Evolutionary conservation across 306 rosid genomes (phyloP), one percentile per base, ranked within the genome.

Genomic region (Inga leiocalycina): DNA sequence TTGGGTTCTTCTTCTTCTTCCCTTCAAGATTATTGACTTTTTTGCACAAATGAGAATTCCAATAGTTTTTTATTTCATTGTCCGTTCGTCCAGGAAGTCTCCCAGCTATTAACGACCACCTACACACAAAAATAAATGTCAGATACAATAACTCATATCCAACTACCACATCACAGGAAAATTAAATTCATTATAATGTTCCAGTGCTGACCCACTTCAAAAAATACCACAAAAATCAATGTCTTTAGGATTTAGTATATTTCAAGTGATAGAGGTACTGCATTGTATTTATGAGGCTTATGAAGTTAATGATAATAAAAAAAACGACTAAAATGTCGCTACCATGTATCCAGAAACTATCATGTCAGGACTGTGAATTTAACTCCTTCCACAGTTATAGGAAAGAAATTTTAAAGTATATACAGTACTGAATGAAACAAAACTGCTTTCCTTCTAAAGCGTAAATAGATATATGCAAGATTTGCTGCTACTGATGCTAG

Each of bases 81-180:
- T 91, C 93, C 48, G 95, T 91, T 86, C 93, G 86, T 4, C 95
- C 95, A 0, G 95, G 95, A 76, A 91, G 91, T 56, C 95, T 83
- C 32, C 95, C 95, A 3, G 95, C 95, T n/a, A 91, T 91, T 83
- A 91, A 76, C 1, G 95, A 89, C 95, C 95, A 91, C 85, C 95
- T 91, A 51, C 24, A 84, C 82, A 86, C 34, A 61, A 51, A 67
- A 37, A 20, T 13, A 10, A 41, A 43, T 46, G 1, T 30, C 27
- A 56, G 7, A 7, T 15, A 54, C 74, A 8, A 64, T 15, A 76
- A 61, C 51, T 65, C 49, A 45, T 12, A 48, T 66, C 39, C 39
- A 64, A 27, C 39, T 11, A 64, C 39, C 35, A 30, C 9, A 12
- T 62, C 1, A 27, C 39, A 64, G 39, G 66, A 22, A 10, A 27